Base-by-base conservation (phyloP, 257 asterid species). In the Ajuga chamaepitys region DNA sequence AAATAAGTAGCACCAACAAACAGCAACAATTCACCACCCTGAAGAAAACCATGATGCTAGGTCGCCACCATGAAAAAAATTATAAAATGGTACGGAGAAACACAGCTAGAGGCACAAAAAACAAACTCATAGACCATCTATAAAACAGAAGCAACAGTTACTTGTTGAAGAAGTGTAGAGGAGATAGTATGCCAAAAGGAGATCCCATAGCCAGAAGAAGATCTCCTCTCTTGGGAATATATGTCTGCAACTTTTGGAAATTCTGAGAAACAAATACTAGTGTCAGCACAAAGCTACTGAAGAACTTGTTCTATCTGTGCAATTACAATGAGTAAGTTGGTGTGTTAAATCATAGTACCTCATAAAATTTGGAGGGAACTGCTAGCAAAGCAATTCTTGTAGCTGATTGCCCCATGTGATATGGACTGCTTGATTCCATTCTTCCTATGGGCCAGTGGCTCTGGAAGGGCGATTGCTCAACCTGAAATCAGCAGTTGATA, bases 101-200 rank as follows among this genome's bases (percentile, higher is more conserved):
- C 7, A 54, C 62, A 45, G 14, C 7, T 46, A 51, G 67, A 41
- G 66, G 58, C 40, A 67, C 56, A 54, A 26, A 52, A n/a, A 48
- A 52, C 28, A 46, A 10, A 46, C 25, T 6, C 12, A 24, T 55
- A 71, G 60, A 64, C 26, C 51, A 28, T 38, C n/a, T 20, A 24
- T 17, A 61, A 41, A 53, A 28, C 37, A 40, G 50, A 68, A 56
- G 63, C 50, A 63, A 30, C 11, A 16, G 21, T 78, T 80, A 93
- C 99, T 88, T 88, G 86, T 93, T 90, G 68, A 88, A 88, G 82
- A 93, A 93, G 85, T 93, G 99, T 75, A 86, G 70, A 66, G 97
- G 99, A 70, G 99, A 93, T 77, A 93, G 75, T 75, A 88, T 85
- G 84, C 99, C 99, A 73, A 93, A 93, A 61, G 99, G 99, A 79